A percentile compares a stretch with the other conserved stretches of the same genome.
Evolutionary conservation across 306 rosid genomes (phyloP).

Genomic region (Corylus americana): DNA sequence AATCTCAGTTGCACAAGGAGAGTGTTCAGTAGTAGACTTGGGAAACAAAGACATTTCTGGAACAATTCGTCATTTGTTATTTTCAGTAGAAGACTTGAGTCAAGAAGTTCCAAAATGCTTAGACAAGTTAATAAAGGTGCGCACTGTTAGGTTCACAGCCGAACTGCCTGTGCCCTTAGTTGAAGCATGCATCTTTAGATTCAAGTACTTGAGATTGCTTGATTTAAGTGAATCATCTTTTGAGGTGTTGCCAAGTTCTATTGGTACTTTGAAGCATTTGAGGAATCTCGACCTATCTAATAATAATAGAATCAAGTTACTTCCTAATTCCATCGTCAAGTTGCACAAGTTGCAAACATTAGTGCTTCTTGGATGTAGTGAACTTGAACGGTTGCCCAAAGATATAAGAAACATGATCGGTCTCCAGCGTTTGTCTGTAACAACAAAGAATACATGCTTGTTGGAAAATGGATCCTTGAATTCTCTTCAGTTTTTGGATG

Average conservation of each 20-base stretch:
- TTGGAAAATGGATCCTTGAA: conserved; percentile 19
- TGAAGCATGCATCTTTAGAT: conserved; percentile 1
- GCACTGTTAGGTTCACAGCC: not conserved
- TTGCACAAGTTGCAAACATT: conserved; percentile 33
- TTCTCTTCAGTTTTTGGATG: conserved; percentile 4
- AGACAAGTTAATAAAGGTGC: not conserved
- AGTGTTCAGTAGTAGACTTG: not conserved
- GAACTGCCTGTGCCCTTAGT: not conserved
- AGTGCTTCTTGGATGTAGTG: conserved; percentile 7
- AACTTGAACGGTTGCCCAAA: conserved; percentile 33
- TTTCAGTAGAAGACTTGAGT: not conserved
- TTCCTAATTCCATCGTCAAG: conserved; percentile 32
- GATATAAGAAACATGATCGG: conserved; percentile 21
- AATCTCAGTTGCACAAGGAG: conserved; percentile 14
- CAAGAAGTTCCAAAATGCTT: not conserved
- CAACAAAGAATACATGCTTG: conserved; percentile 15
- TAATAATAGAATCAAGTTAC: not conserved
- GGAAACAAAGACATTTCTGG: not conserved
- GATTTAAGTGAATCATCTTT: conserved; percentile 14
- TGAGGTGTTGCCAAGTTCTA: conserved; percentile 22
- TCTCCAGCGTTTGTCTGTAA: conserved; percentile 26
- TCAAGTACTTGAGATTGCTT: conserved; percentile 20
- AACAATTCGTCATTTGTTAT: not conserved
- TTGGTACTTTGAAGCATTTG: conserved; percentile 19
- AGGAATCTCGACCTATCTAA: conserved; percentile 12